Evolutionary conservation across 2,329 filamentous ascomycete genomes (phyloP), one percentile per base, ranked within the genome.

Genomic region (Botrytis hyacinthi): DNA sequence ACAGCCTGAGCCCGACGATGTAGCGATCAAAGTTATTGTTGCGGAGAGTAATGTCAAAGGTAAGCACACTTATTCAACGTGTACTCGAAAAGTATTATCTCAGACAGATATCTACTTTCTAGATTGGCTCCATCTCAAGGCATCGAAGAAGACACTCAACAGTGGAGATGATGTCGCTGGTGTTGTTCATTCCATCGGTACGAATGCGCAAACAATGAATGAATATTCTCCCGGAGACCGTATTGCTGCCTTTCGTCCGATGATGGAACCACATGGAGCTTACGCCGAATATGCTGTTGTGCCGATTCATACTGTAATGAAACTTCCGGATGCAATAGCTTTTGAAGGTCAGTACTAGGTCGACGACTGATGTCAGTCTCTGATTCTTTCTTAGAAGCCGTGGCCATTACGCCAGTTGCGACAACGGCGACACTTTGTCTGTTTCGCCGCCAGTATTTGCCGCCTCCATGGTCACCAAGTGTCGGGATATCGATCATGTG

Each of bases 281-380:
- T 91, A 85, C 73, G 89, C 88, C 8, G 88, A 91, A 78, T 91
- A 90, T 74, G 86, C 87, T 2, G 80, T 90, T 4, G 85, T 85
- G 0, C 85, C 83, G 80, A 83, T 85, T 29, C 83, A 86, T 76
- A 87, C 87, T 0, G 88, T 87, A 0, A 88, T 90, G 78, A 75
- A 79, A 35, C 32, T 77, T 26, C 76, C 75, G 35, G 40, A 75
- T 16, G 75, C 76, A 8, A 74, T 74, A 4, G 70, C 70, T n/a
- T 79, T 78, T 46, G 77, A 78, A 70, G 51, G 51, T 44, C 22
- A 69, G 73, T 71, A 63, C 57, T 12, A 20, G 90, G 22, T 87
- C 88, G 0, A 48, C 32, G 29, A 32, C 44, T 57, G 22, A 4
- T 16, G 22, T 32, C 67, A 83, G 83, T 1, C 84, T 81, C 37